phyloP scores from a whole-genome alignment of 2,329 filamentous ascomycete genomes.

The Fonsecaea pedrosoi region DNA sequence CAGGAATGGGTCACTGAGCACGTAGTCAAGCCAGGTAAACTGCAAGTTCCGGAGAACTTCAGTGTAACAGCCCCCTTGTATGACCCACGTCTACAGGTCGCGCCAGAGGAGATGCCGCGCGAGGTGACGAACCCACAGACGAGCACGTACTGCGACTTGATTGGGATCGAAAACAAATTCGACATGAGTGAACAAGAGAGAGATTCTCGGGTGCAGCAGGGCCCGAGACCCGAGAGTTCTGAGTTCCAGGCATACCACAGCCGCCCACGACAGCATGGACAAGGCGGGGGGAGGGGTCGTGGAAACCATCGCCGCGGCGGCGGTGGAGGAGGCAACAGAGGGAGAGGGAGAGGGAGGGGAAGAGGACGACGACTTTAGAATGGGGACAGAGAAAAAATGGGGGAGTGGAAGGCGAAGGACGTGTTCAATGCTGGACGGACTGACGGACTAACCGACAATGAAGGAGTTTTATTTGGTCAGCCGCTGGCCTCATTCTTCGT shows the following conservation, averaged over 20 bases:
- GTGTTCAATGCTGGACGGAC: too few species aligned
- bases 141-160: slow-evolving; percentile 75
- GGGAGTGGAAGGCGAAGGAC: neutral
- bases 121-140: slow-evolving; percentile 93
- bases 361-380: slow-evolving; percentile 16
- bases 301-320: slow-evolving; percentile 26
- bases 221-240: slow-evolving; percentile 58
- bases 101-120: slow-evolving; percentile 67
- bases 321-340: slow-evolving; percentile 30
- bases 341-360: slow-evolving; percentile 24
- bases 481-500: neutral
- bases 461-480: too few species aligned
- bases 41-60: slow-evolving; percentile 81
- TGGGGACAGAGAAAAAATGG: neutral
- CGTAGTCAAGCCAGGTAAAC: slow-evolving; percentile 65
- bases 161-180: slow-evolving; percentile 79
- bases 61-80: slow-evolving; percentile 75
- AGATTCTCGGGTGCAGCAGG: slow-evolving; percentile 62
- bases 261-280: slow-evolving; percentile 33
- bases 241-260: slow-evolving; percentile 24
- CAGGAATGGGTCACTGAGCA: slow-evolving; percentile 82
- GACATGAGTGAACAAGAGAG: slow-evolving; percentile 75
- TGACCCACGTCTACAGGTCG: slow-evolving; percentile 62
- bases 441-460: too few species aligned
- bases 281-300: slow-evolving; percentile 36